Evolutionary conservation across 371 early-diverging fungal species (phyloP), one percentile per base, ranked within the genome.

Genomic region (Mucor lusitanicus): DNA sequence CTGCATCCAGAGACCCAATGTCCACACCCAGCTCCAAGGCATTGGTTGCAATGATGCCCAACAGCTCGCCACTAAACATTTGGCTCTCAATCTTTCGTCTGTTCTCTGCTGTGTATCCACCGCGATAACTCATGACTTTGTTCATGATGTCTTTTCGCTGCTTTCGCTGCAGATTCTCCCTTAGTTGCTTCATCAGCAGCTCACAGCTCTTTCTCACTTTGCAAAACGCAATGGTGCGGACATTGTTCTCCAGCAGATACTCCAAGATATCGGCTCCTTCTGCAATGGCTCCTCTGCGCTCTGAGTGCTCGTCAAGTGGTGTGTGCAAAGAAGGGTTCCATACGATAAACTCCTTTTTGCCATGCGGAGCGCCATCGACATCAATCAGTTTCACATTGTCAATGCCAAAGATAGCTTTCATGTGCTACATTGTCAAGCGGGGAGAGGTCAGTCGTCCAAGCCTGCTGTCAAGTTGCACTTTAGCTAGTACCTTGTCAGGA

Each of bases 21-120:
- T 92, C 90, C 6, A 92, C 81, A 13, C 92, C 92, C 17, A 92
- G 66, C 63, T 92, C 92, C 32, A 92, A 72, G 0, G 92, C 92
- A 54, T 82, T 90, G 6, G 92, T 92, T 4, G 90, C 82, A 2
- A 91, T 78, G 6, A 92, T 86, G 21, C 79, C 75, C 19, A 79
- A 59, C 5, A 88, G 58, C 13, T 81, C 72, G 9, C 88, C 88
- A 15, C 62, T 40, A 65, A 88, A 88, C 71, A 92, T 64, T 54
- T 73, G 71, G 6, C 64, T 67, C 68, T 92, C 92, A 21, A 91
- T 90, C 6, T 67, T 64, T 25, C 90, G 71, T 23, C 92, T 77
- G 44, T 85, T 82, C 1, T 75, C 72, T 3, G 85, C 71, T 12
- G 80, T 75, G 73, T 91, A 90, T 7, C 91, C 91, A 17, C 84